These are phyloP conservation scores for Yamadazyma akitaensis DNA, from an alignment of 805 yeast genomes.

Conservation along the genomic window DNA sequence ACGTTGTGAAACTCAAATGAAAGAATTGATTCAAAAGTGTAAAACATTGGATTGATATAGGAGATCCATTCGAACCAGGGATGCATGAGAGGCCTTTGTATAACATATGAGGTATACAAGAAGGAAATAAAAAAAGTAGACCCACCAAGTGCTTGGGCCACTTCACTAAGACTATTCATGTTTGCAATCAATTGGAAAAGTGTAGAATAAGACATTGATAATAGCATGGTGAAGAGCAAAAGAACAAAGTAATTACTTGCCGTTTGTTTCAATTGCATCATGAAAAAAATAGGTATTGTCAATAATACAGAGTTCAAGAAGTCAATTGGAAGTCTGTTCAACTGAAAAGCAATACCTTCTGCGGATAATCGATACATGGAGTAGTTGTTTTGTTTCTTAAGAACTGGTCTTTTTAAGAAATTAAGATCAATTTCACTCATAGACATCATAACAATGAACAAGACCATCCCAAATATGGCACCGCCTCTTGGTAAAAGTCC, in stretches of 20 bases:
- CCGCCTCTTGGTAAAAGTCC: conserved; percentile 67
- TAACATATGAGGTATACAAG: conserved; percentile 50
- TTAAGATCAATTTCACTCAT: conserved; percentile 57
- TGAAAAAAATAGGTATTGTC: conserved; percentile 41
- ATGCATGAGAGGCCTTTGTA: conserved; percentile 45
- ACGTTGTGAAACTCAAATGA: conserved; percentile 61
- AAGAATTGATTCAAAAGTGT: conserved; percentile 56
- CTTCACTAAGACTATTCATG: conserved; percentile 37
- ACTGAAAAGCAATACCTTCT: conserved; percentile 61
- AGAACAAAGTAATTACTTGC: conserved; percentile 39
- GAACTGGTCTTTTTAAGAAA: conserved; percentile 60
- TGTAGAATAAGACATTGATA: conserved; percentile 35
- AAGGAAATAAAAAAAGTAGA: conserved; percentile 50
- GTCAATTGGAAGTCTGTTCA: conserved; percentile 65
- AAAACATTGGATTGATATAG: conserved; percentile 41
- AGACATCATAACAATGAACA: conserved; percentile 59
- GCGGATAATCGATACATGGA: conserved; percentile 73
- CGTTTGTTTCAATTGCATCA: conserved; percentile 42
- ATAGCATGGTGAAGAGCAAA: conserved; percentile 31
- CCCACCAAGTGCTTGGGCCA: conserved; percentile 45
- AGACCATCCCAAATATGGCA: conserved; percentile 55
- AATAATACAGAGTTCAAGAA: conserved; percentile 28
- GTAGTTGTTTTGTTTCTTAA: conserved; percentile 68
- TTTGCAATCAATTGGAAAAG: conserved; percentile 42
- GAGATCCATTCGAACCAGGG: conserved; percentile 63